phyloP scores from a whole-genome alignment of 2,329 filamentous ascomycete species.

The Epichloe typhina region DNA sequence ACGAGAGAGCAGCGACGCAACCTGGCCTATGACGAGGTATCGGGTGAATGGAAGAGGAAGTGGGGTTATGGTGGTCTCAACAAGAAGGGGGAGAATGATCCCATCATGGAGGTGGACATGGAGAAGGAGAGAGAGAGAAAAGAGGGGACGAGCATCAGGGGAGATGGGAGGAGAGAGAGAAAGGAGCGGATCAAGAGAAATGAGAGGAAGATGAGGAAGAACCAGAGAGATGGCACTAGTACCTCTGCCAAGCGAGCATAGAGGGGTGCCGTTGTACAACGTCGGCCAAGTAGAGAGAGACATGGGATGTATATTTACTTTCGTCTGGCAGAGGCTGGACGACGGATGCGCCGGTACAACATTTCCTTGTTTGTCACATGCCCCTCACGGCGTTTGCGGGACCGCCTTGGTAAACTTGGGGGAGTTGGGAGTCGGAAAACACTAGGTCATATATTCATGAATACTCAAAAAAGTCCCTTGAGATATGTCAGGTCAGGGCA shows the following conservation, averaged over 20 bases:
- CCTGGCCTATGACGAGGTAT: conserved; percentile 71
- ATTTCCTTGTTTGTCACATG: neutral
- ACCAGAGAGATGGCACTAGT: conserved; percentile 34
- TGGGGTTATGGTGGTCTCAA: conserved; percentile 93
- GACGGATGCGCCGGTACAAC: no score
- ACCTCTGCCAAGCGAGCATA: conserved; percentile 1
- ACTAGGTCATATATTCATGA: neutral
- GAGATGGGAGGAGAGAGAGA: conserved; percentile 49
- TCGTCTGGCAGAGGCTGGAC: no score
- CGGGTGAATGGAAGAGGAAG: conserved; percentile 78
- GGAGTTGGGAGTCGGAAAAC: conserved; percentile 13
- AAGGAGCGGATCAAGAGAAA: conserved; percentile 60
- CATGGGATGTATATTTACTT: no score
- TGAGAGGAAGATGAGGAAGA: conserved; percentile 56
- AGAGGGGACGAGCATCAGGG: conserved; percentile 47
- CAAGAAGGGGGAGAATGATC: conserved; percentile 70
- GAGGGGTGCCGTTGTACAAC: neutral
- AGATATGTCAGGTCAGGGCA: neutral
- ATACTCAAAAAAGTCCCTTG: neutral
- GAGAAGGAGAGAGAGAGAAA: conserved; percentile 52
- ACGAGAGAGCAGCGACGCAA: conserved; percentile 61
- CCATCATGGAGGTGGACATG: conserved; percentile 85
- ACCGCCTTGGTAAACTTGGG: conserved; percentile 8
- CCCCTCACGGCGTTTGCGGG: no score
- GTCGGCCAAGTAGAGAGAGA: no score